Evolutionary conservation across 2,329 filamentous ascomycete species (phyloP), one percentile per base, ranked within the genome.

Genomic region (Pseudogymnoascus sp.): DNA sequence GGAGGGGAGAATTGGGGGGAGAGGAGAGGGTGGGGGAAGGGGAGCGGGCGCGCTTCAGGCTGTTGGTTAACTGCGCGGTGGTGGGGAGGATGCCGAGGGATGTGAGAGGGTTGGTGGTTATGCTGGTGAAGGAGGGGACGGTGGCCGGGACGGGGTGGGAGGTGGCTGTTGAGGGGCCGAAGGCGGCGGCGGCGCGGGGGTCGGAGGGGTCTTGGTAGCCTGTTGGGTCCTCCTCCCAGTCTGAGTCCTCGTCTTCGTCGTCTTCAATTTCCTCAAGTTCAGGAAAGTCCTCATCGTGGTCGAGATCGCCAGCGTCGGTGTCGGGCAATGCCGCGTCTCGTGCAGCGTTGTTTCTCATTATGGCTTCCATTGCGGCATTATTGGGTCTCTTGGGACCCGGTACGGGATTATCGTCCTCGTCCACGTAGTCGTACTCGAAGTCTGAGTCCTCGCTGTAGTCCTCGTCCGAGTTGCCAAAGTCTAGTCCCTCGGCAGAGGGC

Each of bases 381-480:
- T 33, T 19, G 12, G 45, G 45, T 0, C 19, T 10, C 6, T 33
- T 55, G 4, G n/a, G 16, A 8, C 23, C 23, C 5, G 23, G 23
- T 6, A 26, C 23, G 49, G 26, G 49, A 2, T 55, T 21, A n/a
- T 55, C 49, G 26, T 33, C 19, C 10, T 55, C 49, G 29, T 55
- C 49, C 1, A 55, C 49, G 29, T 55, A 55, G 49, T 55, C 49
- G 16, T 55, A 55, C 16, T 55, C 49, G 6, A 55, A 55, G 29
- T 55, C 29, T 14, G 26, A 33, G 26, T 55, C 49, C 11, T 55
- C 49, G 49, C 49, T 55, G n/a, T 55, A 38, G 11, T 60, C 59
- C 5, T 60, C 59, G 31, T 60, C 59, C 6, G 59, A 38, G 59
- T 60, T 33, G 10, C 49, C 49, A 6, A 55, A 38, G 59, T 60